These are phyloP conservation scores for Puccinellia tenuiflora DNA, from an alignment of 176 grass and related monocot genomes.

Conservation along the genomic window DNA sequence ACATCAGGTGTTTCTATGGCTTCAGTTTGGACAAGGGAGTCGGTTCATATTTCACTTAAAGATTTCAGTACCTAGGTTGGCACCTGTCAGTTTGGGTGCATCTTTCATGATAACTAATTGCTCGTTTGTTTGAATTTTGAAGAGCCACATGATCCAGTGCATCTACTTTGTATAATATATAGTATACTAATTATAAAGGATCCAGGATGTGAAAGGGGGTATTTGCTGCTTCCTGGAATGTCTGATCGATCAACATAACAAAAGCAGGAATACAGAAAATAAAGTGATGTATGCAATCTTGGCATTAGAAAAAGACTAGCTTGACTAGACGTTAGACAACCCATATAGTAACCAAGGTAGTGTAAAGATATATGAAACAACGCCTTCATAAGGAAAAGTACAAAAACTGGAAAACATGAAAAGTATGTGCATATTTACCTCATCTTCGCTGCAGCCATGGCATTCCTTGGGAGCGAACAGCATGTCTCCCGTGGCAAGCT, in stretches of 20 bases:
- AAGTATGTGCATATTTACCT: conserved; percentile 44
- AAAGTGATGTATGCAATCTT: background rate
- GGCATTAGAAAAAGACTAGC: background rate
- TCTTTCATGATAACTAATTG: conserved; percentile 18
- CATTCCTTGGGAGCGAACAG: conserved; percentile 66
- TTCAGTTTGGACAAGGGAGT: background rate
- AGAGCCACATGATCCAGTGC: background rate
- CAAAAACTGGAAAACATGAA: background rate
- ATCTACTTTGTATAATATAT: background rate
- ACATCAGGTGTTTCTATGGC: background rate
- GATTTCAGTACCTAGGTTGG: conserved; percentile 26
- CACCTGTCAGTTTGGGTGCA: conserved; percentile 8
- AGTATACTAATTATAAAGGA: background rate
- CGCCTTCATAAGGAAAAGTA: background rate
- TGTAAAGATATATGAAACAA: background rate
- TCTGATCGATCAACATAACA: background rate
- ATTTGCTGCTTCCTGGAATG: background rate
- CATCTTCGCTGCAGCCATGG: conserved; percentile 76
- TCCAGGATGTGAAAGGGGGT: background rate
- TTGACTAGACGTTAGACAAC: background rate
- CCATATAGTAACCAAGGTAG: background rate
- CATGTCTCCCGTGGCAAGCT: conserved; percentile 86
- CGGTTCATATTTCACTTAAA: conserved; percentile 16
- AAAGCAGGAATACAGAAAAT: conserved; percentile 2
- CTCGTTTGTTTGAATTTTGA: conserved; percentile 20